Evolutionary conservation across 306 rosid genomes (phyloP).

Genomic region (Datisca glomerata): DNA sequence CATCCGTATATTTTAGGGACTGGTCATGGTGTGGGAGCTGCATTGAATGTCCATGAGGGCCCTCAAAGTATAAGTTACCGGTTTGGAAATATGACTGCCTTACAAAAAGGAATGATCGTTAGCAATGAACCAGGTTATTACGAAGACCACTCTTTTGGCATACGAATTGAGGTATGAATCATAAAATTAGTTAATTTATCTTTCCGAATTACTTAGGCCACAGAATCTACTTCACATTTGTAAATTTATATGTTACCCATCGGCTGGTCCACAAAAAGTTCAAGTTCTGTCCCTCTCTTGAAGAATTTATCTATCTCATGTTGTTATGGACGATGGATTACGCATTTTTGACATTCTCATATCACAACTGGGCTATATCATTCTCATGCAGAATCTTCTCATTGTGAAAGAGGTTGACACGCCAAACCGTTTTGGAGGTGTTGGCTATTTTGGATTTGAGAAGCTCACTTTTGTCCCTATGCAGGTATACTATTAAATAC

Average conservation of each 20-base stretch:
- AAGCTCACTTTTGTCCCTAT: conserved; percentile 83
- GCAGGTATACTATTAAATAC: conserved; percentile 40
- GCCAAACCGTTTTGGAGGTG: conserved; percentile 81
- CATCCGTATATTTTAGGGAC: conserved; percentile 41
- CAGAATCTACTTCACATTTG: no score
- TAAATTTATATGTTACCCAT: no score
- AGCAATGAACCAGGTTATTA: conserved; percentile 99
- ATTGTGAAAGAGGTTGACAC: conserved; percentile 48
- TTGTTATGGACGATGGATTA: no score
- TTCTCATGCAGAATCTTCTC: conserved; percentile 71
- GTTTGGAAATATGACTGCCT: conserved; percentile 71
- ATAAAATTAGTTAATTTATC: conserved; percentile 3
- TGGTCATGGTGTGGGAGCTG: conserved; percentile 98
- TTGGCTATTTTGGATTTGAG: conserved; percentile 70
- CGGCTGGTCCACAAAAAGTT: no score
- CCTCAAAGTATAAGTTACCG: conserved; percentile 91
- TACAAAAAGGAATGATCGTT: conserved; percentile 68
- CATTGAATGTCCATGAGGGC: conserved; percentile 93
- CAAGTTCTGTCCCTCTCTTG: not conserved
- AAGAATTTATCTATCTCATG: no score
- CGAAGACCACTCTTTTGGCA: conserved; percentile 90
- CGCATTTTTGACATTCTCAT: no score
- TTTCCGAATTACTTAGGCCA: no score
- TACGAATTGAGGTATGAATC: conserved; percentile 76
- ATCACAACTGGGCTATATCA: no score